Evolutionary conservation across 192 early-diverging fungal genomes (phyloP).

Genomic region (Coemansia sp.): DNA sequence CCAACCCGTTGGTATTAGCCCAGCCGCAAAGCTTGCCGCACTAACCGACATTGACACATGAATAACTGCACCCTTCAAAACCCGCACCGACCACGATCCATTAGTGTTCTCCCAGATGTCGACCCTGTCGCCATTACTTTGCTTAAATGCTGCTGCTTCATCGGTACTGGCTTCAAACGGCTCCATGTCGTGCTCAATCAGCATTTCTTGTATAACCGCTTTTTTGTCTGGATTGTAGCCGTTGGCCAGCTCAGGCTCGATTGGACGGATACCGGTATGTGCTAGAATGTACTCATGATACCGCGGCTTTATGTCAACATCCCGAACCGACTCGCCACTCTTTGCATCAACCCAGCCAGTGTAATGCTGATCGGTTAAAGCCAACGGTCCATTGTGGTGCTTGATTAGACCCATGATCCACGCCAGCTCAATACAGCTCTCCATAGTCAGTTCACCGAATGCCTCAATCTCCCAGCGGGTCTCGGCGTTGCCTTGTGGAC

Average conservation of each 20-base stretch:
- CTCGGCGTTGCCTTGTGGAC: conserved; percentile 83
- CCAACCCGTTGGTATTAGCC: conserved; percentile 98
- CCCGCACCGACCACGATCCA: conserved; percentile 55
- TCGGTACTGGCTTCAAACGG: conserved; percentile 85
- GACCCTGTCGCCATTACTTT: conserved; percentile 75
- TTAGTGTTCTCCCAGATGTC: conserved; percentile 58
- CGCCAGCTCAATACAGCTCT: conserved; percentile 90
- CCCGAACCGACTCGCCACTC: conserved; percentile 79
- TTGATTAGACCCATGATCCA: conserved; percentile 96
- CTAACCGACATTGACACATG: too few species aligned
- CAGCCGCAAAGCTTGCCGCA: too few species aligned
- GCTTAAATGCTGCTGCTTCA: conserved; percentile 81
- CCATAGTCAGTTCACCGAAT: conserved; percentile 55
- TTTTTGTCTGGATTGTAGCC: conserved; percentile 88
- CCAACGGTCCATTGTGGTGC: conserved; percentile 63
- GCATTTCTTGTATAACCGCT: conserved; percentile 79
- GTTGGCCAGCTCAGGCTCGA: conserved; percentile 79
- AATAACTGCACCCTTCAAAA: conserved; percentile 57
- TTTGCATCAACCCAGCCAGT: conserved; percentile 86
- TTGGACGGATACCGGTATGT: conserved; percentile 58
- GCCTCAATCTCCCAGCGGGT: conserved; percentile 98
- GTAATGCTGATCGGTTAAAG: conserved; percentile 11
- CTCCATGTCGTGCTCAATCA: conserved; percentile 79
- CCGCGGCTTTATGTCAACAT: conserved; percentile 79
- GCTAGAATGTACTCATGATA: conserved; percentile 86